Conservation (phyloP, 139 green algal species). For the Chlorella sp. region DNA sequence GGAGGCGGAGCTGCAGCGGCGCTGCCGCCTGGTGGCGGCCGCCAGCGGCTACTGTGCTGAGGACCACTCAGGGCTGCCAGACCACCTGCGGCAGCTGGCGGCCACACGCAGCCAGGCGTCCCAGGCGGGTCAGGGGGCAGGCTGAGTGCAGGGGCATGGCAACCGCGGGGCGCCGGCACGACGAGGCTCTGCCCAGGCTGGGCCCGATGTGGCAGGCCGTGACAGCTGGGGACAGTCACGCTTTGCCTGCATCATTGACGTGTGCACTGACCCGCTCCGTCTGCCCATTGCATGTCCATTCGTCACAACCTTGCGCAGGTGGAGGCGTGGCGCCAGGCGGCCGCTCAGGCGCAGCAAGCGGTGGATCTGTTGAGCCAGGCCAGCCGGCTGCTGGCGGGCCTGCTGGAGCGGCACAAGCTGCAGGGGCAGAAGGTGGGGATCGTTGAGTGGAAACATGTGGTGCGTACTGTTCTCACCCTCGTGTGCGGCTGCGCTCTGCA, state of each 20-base stretch:
- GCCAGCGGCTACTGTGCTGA: slow-evolving; percentile 8
- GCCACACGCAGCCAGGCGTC: neutral
- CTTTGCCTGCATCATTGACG: too few relatives aligned
- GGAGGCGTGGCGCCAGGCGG: neutral
- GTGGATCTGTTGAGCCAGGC: neutral
- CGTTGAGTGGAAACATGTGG: neutral
- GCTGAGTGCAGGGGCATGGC: too few relatives aligned
- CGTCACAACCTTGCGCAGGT: neutral
- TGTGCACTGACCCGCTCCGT: neutral
- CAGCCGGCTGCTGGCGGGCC: neutral
- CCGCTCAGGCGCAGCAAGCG: neutral
- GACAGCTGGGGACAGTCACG: too few relatives aligned
- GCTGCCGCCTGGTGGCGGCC: neutral
- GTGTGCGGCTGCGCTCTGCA: neutral
- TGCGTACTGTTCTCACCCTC: neutral
- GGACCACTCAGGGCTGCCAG: slow-evolving; percentile 5
- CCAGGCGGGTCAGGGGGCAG: neutral
- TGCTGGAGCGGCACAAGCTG: slow-evolving; percentile 11
- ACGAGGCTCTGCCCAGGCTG: too few relatives aligned
- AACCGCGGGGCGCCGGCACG: too few relatives aligned
- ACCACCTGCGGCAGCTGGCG: slow-evolving; percentile 24
- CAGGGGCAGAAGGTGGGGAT: neutral
- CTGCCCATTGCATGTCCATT: neutral
- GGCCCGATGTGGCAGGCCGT: too few relatives aligned
- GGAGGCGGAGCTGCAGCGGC: slow-evolving; percentile 12